Conservation (phyloP, 1,139 yeast species). For the Pichia sp. region DNA sequence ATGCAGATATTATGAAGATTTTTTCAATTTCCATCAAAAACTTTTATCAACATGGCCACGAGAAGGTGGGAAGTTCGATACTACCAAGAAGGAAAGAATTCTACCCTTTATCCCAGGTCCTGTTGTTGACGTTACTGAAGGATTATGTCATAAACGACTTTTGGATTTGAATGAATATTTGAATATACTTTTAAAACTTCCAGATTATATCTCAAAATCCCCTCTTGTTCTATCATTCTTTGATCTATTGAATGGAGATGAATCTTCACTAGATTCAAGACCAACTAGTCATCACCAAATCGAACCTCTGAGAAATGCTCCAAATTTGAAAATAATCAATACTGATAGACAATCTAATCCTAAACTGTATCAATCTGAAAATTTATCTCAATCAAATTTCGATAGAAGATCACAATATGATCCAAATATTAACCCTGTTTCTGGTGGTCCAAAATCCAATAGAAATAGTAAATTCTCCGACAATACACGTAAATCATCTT, state of each 20-base stretch:
- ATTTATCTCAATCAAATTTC: conserved; percentile 27
- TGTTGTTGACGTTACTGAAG: conserved; percentile 82
- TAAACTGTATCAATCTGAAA: conserved; percentile 8
- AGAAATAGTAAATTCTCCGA: conserved; percentile 12
- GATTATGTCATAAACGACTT: conserved; percentile 76
- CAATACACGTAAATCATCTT: not conserved
- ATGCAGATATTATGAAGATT: conserved; percentile 91
- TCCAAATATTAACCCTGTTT: not conserved
- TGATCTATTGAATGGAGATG: conserved; percentile 60
- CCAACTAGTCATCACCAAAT: conserved; percentile 14
- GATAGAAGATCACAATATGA: conserved; percentile 29
- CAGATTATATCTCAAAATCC: conserved; percentile 66
- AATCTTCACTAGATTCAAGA: conserved; percentile 16
- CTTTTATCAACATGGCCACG: conserved; percentile 79
- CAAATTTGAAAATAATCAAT: conserved; percentile 24
- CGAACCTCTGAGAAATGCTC: conserved; percentile 25
- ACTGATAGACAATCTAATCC: conserved; percentile 9
- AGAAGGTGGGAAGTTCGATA: conserved; percentile 80
- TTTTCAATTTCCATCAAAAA: conserved; percentile 86
- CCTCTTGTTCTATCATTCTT: conserved; percentile 66
- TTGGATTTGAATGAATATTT: conserved; percentile 82
- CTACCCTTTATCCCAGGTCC: conserved; percentile 98
- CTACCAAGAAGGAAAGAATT: conserved; percentile 52
- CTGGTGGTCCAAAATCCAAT: conserved; percentile 1
- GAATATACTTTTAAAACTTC: conserved; percentile 64